These are phyloP conservation scores for Martensiomyces pterosporus DNA, from an alignment of 192 early-diverging fungal species.

Conservation along the genomic window DNA sequence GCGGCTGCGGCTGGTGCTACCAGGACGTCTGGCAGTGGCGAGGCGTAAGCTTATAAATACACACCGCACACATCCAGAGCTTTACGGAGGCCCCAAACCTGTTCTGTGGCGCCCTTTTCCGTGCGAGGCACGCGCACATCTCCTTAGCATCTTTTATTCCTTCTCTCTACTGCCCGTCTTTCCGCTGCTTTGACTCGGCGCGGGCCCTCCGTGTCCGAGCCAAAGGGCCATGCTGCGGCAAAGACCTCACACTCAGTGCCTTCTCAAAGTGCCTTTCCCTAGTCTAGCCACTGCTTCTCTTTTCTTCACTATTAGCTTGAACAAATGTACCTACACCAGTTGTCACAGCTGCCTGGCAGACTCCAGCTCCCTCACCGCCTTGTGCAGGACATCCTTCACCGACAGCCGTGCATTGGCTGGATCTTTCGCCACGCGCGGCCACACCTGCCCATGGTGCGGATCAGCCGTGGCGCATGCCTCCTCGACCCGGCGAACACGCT, in stretches of 20 bases:
- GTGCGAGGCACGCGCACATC: too few species aligned
- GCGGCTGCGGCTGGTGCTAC: constrained; percentile 3
- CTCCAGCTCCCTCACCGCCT: constrained; percentile 17
- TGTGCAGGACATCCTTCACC: constrained; percentile 11
- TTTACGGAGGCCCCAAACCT: too few species aligned
- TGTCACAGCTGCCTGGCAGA: constrained; percentile 12
- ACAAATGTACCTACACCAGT: background rate
- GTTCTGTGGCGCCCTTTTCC: too few species aligned
- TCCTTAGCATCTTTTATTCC: background rate
- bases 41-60: constrained; percentile 4
- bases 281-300: too few species aligned
- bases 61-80: too few species aligned
- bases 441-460: constrained; percentile 86
- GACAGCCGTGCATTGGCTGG: constrained; percentile 27
- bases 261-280: too few species aligned
- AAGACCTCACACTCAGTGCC: too few species aligned
- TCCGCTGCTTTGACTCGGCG: background rate
- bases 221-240: too few species aligned
- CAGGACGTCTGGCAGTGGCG: constrained; percentile 8
- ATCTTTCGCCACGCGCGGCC: constrained; percentile 80
- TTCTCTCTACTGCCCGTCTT: background rate
- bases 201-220: too few species aligned
- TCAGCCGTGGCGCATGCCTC: constrained; percentile 69
- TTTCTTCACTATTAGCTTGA: background rate
- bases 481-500: constrained; percentile 47